phyloP scores from a whole-genome alignment of 129 eudicot species.

The Solidago caesia region DNA sequence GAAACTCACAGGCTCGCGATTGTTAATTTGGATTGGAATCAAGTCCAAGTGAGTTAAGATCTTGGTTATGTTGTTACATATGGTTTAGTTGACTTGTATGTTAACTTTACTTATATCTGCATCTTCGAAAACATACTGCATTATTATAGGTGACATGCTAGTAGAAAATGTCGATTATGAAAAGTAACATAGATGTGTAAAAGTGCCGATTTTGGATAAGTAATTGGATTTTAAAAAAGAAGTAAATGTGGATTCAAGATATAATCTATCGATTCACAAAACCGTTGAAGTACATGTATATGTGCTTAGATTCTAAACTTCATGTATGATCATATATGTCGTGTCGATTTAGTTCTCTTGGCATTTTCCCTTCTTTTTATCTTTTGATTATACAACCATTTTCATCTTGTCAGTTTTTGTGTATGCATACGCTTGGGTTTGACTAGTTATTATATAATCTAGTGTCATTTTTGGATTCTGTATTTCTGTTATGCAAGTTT shows the following conservation, averaged over 20 bases:
- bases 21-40: conserved; percentile 88
- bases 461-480: background rate
- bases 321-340: too few relatives aligned
- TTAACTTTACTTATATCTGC: background rate
- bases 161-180: background rate
- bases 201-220: background rate
- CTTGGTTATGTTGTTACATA: background rate
- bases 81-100: background rate
- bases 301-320: background rate
- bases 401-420: too few relatives aligned
- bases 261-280: background rate
- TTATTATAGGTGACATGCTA: background rate
- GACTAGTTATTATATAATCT: background rate
- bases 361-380: too few relatives aligned
- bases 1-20: conserved; percentile 84
- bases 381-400: too few relatives aligned
- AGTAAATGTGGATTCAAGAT: background rate
- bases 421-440: background rate
- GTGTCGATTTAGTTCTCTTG: too few relatives aligned
- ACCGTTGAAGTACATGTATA: background rate
- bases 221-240: background rate
- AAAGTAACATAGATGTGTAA: background rate
- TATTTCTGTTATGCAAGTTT: background rate
- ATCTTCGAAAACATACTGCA: too few relatives aligned
- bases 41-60: conserved; percentile 56